A percentile compares a stretch with the other conserved stretches of the same genome.
Conservation (phyloP, 2,329 filamentous ascomycete genomes). For the Fusarium illudens region DNA sequence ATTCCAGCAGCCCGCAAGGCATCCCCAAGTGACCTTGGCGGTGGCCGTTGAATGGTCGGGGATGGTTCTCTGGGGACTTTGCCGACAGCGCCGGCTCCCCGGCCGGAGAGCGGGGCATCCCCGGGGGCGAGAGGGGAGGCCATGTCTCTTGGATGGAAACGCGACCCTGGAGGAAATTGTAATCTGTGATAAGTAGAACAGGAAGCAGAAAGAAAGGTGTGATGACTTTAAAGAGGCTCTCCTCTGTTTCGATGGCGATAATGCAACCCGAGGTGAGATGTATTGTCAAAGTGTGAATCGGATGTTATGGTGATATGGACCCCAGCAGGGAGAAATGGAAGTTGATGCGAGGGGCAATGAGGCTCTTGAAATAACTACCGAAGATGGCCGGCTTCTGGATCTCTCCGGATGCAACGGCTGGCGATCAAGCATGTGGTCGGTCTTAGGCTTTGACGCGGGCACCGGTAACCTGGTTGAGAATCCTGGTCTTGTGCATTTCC, state of each 20-base stretch:
- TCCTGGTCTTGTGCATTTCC: conserved; percentile 1
- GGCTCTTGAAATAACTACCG: conserved; percentile 20
- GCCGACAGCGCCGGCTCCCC: conserved; percentile 5
- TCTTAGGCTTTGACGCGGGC: conserved; percentile 10
- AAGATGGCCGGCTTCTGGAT: conserved; percentile 12
- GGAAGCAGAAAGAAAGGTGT: neutral
- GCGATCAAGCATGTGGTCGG: conserved; percentile 21
- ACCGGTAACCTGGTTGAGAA: conserved; percentile 9
- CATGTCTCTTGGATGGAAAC: conserved; percentile 13
- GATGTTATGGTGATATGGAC: neutral
- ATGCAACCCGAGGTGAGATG: neutral
- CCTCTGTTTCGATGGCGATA: neutral
- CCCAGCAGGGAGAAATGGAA: neutral
- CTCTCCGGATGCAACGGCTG: conserved; percentile 33
- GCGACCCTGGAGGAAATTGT: neutral
- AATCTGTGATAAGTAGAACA: neutral
- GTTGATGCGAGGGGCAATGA: neutral
- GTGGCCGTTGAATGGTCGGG: conserved; percentile 18
- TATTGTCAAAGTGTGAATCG: neutral
- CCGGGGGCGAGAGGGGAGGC: conserved; percentile 5
- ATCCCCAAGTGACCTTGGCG: conserved; percentile 40
- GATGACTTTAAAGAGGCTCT: neutral
- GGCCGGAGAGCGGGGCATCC: conserved; percentile 18
- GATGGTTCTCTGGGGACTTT: neutral
- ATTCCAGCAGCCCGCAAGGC: conserved; percentile 41